Evolutionary conservation across 2,329 filamentous ascomycete species (phyloP).

Genomic region (Claviceps purpurea): DNA sequence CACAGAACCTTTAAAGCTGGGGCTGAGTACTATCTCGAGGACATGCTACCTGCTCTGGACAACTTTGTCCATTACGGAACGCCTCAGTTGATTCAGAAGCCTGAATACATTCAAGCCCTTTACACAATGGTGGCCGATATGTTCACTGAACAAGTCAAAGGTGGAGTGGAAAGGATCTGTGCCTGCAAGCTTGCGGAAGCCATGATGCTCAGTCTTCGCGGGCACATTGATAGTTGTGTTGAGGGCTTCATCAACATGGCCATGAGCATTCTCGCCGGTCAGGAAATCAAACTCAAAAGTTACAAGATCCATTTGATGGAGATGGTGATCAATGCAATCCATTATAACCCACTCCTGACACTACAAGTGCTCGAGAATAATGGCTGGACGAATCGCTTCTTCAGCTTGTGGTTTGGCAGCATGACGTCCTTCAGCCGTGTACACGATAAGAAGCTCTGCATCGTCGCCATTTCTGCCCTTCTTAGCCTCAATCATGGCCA

Average conservation of each 20-base stretch:
- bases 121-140: slow-evolving; percentile 92
- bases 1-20: slow-evolving; percentile 95
- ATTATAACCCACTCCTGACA: slow-evolving; percentile 84
- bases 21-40: slow-evolving; percentile 91
- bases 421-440: slow-evolving; percentile 89
- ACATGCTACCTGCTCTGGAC: slow-evolving; percentile 95
- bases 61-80: slow-evolving; percentile 95
- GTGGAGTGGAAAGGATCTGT: slow-evolving; percentile 87
- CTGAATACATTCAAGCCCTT: slow-evolving; percentile 73
- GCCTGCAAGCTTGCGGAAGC: slow-evolving; percentile 96
- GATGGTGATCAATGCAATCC: slow-evolving; percentile 95
- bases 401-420: slow-evolving; percentile 93
- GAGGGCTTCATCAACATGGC: slow-evolving; percentile 80
- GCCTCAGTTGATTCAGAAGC: slow-evolving; percentile 66
- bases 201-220: slow-evolving; percentile 89
- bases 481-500: slow-evolving; percentile 67
- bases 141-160: slow-evolving; percentile 84
- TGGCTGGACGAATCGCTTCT: slow-evolving; percentile 97
- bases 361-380: slow-evolving; percentile 82
- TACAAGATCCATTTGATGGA: slow-evolving; percentile 96
- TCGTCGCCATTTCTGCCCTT: slow-evolving; percentile 80
- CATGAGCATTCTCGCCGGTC: slow-evolving; percentile 65
- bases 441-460: slow-evolving; percentile 97
- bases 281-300: slow-evolving; percentile 77
- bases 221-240: slow-evolving; percentile 76